Conservation (phyloP, 108 stramenopile species). For the Halocafeteria seosinensis region DNA sequence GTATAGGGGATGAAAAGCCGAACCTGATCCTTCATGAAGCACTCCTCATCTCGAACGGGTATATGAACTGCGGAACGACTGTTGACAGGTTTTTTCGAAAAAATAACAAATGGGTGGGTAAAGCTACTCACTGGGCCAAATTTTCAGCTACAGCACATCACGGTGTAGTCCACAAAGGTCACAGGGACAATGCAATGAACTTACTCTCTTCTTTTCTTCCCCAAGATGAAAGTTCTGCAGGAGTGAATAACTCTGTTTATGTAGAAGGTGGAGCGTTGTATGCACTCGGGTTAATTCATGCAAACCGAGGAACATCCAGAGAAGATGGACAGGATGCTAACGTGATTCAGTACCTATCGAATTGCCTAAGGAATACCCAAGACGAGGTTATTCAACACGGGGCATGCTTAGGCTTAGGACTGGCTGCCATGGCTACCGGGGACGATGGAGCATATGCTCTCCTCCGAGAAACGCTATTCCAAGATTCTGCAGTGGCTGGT, state of each 20-base stretch:
- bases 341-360: constrained; percentile 46
- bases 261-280: constrained; percentile 85
- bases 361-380: constrained; percentile 34
- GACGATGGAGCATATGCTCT: constrained; percentile 35
- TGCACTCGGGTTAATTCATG: constrained; percentile 89
- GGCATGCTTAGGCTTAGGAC: constrained; percentile 88
- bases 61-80: constrained; percentile 81
- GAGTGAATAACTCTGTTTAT: constrained; percentile 34
- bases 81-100: constrained; percentile 83
- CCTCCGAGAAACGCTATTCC: constrained; percentile 70
- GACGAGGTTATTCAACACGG: constrained; percentile 92
- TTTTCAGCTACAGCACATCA: constrained; percentile 88
- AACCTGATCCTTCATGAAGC: constrained; percentile 88
- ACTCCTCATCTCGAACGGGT: constrained; percentile 70
- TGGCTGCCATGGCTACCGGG: constrained; percentile 76
- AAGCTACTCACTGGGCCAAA: constrained; percentile 96
- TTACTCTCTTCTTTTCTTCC: constrained; percentile 90
- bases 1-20: constrained; percentile 52
- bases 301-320: constrained; percentile 58
- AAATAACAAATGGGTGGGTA: constrained; percentile 95
- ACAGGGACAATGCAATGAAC: constrained; percentile 81
- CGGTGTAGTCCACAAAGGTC: constrained; percentile 89
- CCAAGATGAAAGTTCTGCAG: constrained; percentile 33
- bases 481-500: constrained; percentile 87
- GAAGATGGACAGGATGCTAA: no score